phyloP scores from a whole-genome alignment of 2,329 filamentous ascomycete genomes.

The Diplodia corticola region DNA sequence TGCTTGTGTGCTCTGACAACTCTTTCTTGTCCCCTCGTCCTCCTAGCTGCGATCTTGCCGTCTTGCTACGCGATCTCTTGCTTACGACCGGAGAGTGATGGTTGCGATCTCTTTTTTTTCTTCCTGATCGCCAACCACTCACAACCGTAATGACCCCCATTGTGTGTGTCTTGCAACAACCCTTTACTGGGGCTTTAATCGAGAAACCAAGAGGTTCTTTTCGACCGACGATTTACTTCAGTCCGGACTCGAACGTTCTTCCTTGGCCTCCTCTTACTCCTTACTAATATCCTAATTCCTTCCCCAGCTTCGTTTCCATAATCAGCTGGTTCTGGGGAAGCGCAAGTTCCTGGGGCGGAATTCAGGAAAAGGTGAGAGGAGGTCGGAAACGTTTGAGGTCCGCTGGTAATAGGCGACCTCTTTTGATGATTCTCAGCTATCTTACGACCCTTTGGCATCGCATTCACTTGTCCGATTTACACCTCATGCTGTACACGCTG shows the following conservation, averaged over 20 bases:
- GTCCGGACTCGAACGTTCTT: neutral
- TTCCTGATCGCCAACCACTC: constrained; percentile 5
- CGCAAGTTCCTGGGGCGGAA: neutral
- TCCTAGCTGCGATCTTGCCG: constrained; percentile 9
- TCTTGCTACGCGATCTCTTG: neutral
- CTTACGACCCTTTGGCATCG: constrained; percentile 2
- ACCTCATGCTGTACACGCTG: constrained; percentile 9
- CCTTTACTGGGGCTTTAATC: neutral
- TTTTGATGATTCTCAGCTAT: neutral
- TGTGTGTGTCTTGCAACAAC: constrained; percentile 4
- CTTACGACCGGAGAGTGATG: neutral
- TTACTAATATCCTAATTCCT: constrained; percentile 6
- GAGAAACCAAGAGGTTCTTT: constrained; percentile 10
- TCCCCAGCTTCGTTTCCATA: constrained; percentile 17
- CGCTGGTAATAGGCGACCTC: constrained; percentile 18
- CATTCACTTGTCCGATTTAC: neutral
- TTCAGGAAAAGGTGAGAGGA: neutral
- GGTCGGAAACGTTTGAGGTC: neutral
- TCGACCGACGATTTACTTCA: constrained; percentile 13
- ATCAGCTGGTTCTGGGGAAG: constrained; percentile 20
- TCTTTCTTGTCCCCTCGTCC: neutral
- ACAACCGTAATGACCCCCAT: neutral
- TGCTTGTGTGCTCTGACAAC: neutral
- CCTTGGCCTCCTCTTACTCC: neutral
- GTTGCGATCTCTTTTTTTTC: constrained; percentile 2